A percentile compares a stretch with the other conserved stretches of the same genome.
Evolutionary conservation across 179 eudicot species (phyloP).

Genomic region (Patellifolia procumbens): DNA sequence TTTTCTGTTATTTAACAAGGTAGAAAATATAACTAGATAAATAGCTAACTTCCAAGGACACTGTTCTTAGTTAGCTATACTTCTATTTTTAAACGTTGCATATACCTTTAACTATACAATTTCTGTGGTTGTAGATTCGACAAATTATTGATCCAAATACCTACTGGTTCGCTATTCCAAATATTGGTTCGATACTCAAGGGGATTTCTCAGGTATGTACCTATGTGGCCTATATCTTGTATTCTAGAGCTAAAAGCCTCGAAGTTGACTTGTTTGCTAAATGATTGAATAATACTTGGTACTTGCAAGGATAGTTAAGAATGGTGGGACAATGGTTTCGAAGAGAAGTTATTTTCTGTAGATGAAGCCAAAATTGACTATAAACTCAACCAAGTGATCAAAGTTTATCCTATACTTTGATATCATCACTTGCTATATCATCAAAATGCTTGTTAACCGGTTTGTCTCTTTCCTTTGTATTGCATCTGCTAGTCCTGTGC

Average conservation of each 20-base stretch:
- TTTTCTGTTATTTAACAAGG: background rate
- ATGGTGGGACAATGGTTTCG: background rate
- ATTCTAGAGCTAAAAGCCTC: too few relatives aligned
- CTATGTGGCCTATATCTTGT: too few relatives aligned
- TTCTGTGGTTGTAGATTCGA: conserved; percentile 56
- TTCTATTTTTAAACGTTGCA: background rate
- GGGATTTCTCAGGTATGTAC: conserved; percentile 37
- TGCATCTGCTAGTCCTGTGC: too few relatives aligned
- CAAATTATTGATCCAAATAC: conserved; percentile 84
- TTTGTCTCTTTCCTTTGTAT: too few relatives aligned
- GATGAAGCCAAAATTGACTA: too few relatives aligned
- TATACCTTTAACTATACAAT: background rate
- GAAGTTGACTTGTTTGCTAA: too few relatives aligned
- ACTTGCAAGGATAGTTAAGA: background rate
- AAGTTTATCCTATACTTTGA: too few relatives aligned
- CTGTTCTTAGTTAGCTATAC: background rate
- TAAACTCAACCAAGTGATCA: background rate
- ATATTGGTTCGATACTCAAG: conserved; percentile 79
- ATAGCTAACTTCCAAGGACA: background rate
- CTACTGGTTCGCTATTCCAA: conserved; percentile 97
- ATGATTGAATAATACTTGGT: too few relatives aligned
- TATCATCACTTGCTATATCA: too few relatives aligned
- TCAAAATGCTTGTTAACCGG: too few relatives aligned
- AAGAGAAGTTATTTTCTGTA: too few relatives aligned
- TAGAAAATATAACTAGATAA: background rate